A percentile compares a stretch with the other conserved stretches of the same genome.
These are phyloP conservation scores for Wickerhamomyces bovis DNA, from an alignment of 805 yeast species.

Conservation along the genomic window DNA sequence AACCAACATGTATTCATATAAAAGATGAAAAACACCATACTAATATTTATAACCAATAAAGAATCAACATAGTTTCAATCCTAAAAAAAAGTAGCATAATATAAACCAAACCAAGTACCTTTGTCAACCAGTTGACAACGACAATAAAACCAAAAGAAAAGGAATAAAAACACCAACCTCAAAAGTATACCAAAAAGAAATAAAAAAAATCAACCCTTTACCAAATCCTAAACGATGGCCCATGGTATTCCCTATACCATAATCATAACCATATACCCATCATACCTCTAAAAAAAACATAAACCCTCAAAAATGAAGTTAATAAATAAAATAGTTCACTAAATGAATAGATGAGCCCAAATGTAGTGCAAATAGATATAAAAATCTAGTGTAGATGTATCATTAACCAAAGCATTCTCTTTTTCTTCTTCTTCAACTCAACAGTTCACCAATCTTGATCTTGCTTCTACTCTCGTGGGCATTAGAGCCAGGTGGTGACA, in stretches of 20 bases:
- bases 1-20: not conserved
- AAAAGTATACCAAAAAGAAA: not conserved
- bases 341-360: too few species aligned
- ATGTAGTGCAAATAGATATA: not conserved
- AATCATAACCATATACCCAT: not conserved
- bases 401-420: too few species aligned
- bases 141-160: not conserved
- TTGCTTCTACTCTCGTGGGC: not conserved
- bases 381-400: not conserved
- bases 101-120: not conserved
- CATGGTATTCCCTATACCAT: not conserved
- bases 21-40: not conserved
- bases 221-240: not conserved
- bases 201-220: not conserved
- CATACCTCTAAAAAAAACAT: too few species aligned
- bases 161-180: not conserved
- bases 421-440: not conserved
- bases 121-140: not conserved
- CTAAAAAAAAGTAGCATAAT: not conserved
- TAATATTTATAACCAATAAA: too few species aligned
- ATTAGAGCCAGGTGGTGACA: not conserved
- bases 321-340: too few species aligned
- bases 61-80: too few species aligned
- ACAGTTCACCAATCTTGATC: not conserved
- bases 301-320: too few species aligned